phyloP scores from a whole-genome alignment of 179 eudicot genomes.

The Spinacia oleracea region DNA sequence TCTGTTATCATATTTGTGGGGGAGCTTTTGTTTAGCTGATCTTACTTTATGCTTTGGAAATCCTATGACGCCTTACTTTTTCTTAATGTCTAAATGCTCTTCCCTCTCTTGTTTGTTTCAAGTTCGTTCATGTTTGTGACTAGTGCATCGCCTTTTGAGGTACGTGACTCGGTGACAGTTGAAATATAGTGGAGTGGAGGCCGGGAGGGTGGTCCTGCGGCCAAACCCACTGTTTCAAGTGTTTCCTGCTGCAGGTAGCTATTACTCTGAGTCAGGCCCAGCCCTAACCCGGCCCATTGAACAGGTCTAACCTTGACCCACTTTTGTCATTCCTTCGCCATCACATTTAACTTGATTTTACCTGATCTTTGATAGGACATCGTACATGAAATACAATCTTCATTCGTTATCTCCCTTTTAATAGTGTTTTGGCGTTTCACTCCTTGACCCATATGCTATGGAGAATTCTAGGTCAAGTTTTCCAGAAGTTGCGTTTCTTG shows the following conservation, averaged over 20 bases:
- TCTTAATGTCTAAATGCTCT: slow-evolving; percentile 4
- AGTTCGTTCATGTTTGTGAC: slow-evolving; percentile 17
- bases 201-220: slow-evolving; percentile 22
- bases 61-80: slow-evolving; percentile 8
- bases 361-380: slow-evolving; percentile 8
- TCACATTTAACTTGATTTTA: slow-evolving; percentile 10
- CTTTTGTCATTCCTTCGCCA: slow-evolving; percentile 13
- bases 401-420: not conserved
- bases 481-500: slow-evolving; percentile 30
- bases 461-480: slow-evolving; percentile 13
- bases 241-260: not conserved
- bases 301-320: slow-evolving; percentile 15
- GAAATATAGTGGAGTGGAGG: slow-evolving; percentile 12
- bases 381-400: not conserved
- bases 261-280: no score
- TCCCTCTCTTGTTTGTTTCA: not conserved
- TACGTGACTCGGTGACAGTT: slow-evolving; percentile 19
- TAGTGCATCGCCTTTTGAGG: not conserved
- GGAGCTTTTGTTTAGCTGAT: not conserved
- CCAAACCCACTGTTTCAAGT: not conserved
- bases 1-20: not conserved
- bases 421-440: slow-evolving; percentile 4
- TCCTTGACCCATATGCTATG: slow-evolving; percentile 4
- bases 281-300: no score
- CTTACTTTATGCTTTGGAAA: not conserved